Base-by-base conservation (phyloP, 73 alveolate genomes). In the Breviolum minutum region DNA sequence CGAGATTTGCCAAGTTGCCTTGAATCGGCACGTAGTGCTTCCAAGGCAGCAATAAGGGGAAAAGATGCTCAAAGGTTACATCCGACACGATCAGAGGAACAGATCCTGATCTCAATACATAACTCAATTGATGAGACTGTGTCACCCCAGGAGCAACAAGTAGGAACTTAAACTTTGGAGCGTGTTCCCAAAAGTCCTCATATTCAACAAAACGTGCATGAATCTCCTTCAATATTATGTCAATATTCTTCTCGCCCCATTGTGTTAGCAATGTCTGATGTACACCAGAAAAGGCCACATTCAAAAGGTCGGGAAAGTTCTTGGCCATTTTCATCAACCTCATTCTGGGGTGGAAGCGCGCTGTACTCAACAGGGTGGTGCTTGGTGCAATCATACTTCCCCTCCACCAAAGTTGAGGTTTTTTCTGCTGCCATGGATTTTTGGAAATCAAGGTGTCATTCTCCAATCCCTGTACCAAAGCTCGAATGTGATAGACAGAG, bases 331-430 rank as follows among this genome's bases (percentile, higher is more conserved):
- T 83, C 92, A 61, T 83, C 12, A 83, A 74, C 73, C 92, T 40
- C 63, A 83, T 54, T 26, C 92, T 83, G 11, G 92, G 92, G 26
- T 83, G 92, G 61, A 83, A 83, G n/a, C 60, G 76, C 26, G 92
- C 92, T 20, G 92, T 61, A 74, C 76, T 83, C 60, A 83, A 27
- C 4, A 83, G 92, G 8, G 92, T 61, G 1, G 73, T 83, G 92
- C 76, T 61, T 8, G 92, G 92, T 61, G 92, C 92, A 13, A 83
- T 83, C 92, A 83, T 83, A 60, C 92, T 83, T 26, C 92, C 92
- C 26, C 92, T 83, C 92, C 92, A 83, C 92, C 92, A 83, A 54
- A 83, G 92, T 74, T 61, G 92, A 24, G 76, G 76, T 83, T 83
- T 61, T 27, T n/a, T 60, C 30, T 20, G 76, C 62, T 83, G 76